Base-by-base conservation (phyloP, 495 filamentous ascomycete genomes). In the Annulohypoxylon stygium region DNA sequence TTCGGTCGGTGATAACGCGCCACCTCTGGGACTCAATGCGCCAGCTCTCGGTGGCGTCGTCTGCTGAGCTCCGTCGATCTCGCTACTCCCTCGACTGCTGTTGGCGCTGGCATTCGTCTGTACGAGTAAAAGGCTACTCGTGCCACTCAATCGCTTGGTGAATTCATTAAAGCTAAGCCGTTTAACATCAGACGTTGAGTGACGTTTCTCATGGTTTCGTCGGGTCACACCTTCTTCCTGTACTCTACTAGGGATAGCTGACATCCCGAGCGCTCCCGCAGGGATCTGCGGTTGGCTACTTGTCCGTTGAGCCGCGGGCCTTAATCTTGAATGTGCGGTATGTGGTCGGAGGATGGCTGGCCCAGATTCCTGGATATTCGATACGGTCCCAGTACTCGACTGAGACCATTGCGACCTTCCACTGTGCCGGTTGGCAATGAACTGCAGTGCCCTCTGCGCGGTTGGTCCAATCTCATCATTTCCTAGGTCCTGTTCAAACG, bases 151-250 rank as follows among this genome's bases (percentile, higher is more conserved):
- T 34, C 86, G 77, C 61, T 85, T 85, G 18, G 87, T 83, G 66
- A 88, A 88, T 33, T 89, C 87, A 68, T 80, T 82, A 65, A 88
- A 88, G 70, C 82, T 85, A 2, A 88, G 80, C 43, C 84, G 76
- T 73, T 86, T 88, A 33, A 76, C 73, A 53, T 81, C 81, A 1
- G 78, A 86, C 12, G 79, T 80, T 20, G 85, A 87, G 10, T 81
- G 79, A 18, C 85, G 82, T 65, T 85, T 84, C 62, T 84, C 83
- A 48, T 77, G 72, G 50, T 70, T 62, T 43, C 70, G 65, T 61
- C 77, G 67, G 41, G 69, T 65, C 11, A 68, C 50, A 18, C 4
- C 18, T 10, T 67, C 65, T 23, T 79, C 75, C 4, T 65, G 37
- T 9, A 68, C 61, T 4, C 72, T 70, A 12, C 30, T 54, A 36